phyloP scores from a whole-genome alignment of 2,329 filamentous ascomycete genomes.

The Pseudogymnoascus destructans region DNA sequence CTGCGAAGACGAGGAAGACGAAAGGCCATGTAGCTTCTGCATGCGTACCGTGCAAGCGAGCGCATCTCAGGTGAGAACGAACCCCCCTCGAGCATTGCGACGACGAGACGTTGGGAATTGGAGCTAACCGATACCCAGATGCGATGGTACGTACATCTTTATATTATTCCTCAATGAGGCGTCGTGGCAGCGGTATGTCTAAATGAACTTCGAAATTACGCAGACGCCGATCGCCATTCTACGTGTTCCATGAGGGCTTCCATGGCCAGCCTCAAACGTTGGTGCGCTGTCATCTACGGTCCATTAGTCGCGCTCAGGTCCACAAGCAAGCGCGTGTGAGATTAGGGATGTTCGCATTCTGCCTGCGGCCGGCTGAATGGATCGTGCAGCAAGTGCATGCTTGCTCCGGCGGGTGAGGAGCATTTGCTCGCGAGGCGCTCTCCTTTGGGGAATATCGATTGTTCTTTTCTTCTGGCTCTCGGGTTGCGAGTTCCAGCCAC shows the following conservation, averaged over 20 bases:
- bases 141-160: slow-evolving; percentile 45
- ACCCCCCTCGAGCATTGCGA: slow-evolving; percentile 2
- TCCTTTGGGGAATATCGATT: not conserved
- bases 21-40: slow-evolving; percentile 76
- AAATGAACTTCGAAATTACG: slow-evolving; percentile 3
- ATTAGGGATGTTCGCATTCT: slow-evolving; percentile 1
- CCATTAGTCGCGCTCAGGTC: slow-evolving; percentile 1
- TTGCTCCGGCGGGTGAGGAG: not conserved
- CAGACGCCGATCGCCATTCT: slow-evolving; percentile 2
- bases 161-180: slow-evolving; percentile 11
- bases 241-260: not conserved
- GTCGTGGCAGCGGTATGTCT: not conserved
- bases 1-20: slow-evolving; percentile 49
- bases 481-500: not conserved
- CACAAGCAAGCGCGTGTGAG: slow-evolving; percentile 4
- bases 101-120: not conserved
- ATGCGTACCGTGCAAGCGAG: slow-evolving; percentile 74
- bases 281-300: not conserved
- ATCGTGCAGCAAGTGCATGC: not conserved
- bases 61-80: slow-evolving; percentile 51
- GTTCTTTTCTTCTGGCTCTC: not conserved
- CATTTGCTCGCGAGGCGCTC: not conserved
- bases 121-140: slow-evolving; percentile 34
- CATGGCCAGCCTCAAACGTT: not conserved
- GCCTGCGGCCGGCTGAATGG: not conserved